These are phyloP conservation scores for Russula sp. DNA, from an alignment of 768 basidiomycete species.

Conservation along the genomic window DNA sequence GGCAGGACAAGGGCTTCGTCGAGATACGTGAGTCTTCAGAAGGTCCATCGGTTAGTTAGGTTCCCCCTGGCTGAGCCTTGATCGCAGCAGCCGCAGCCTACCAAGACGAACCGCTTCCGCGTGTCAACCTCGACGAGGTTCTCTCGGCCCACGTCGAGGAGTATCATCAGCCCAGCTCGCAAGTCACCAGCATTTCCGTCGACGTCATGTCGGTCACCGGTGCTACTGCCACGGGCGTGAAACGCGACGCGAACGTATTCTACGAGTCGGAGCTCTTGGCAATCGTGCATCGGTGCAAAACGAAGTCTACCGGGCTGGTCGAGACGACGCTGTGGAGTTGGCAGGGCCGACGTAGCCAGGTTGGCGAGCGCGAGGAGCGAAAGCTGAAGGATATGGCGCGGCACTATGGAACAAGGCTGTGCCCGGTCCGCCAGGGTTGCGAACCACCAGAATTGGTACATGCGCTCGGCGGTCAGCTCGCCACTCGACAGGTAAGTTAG, in stretches of 20 bases:
- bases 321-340: conserved; percentile 72
- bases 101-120: conserved; percentile 41
- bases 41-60: background rate
- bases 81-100: conserved; percentile 22
- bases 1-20: no score
- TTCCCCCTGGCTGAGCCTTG: background rate
- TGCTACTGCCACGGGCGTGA: conserved; percentile 41
- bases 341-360: conserved; percentile 50
- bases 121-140: conserved; percentile 45
- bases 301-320: conserved; percentile 56
- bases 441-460: conserved; percentile 61
- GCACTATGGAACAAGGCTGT: conserved; percentile 56
- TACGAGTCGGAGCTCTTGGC: conserved; percentile 69
- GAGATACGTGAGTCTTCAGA: conserved; percentile 33
- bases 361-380: conserved; percentile 55
- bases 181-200: conserved; percentile 58
- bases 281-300: conserved; percentile 65
- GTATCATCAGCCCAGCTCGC: conserved; percentile 30
- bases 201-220: conserved; percentile 61
- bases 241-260: conserved; percentile 48
- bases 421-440: conserved; percentile 47
- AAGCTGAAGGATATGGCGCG: conserved; percentile 67
- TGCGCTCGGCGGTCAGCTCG: conserved; percentile 62
- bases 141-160: conserved; percentile 28
- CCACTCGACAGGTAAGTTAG: conserved; percentile 60